These are phyloP conservation scores for Fusarium oligoseptatum DNA, from an alignment of 2,329 filamentous ascomycete genomes.

Conservation along the genomic window DNA sequence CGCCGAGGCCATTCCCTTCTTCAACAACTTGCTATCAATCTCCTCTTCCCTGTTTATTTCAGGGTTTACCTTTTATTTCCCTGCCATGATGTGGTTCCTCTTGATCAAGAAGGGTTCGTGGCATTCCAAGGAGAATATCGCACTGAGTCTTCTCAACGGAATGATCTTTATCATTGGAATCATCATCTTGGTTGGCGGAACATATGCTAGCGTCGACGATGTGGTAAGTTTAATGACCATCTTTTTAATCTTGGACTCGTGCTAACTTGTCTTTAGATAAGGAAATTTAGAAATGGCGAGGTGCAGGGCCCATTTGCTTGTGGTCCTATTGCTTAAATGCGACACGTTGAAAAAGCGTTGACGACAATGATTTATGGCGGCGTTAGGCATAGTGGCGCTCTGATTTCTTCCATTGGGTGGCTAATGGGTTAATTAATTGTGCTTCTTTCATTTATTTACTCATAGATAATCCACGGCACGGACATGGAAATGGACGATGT, in stretches of 20 bases:
- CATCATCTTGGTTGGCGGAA: not conserved
- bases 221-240: not conserved
- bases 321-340: not conserved
- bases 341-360: not conserved
- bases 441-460: not conserved
- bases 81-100: not conserved
- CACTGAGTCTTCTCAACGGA: not conserved
- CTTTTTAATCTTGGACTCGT: not conserved
- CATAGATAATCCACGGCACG: not conserved
- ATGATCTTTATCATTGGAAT: not conserved
- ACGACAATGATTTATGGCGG: not conserved
- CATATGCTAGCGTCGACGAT: not conserved
- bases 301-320: not conserved
- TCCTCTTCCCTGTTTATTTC: not conserved
- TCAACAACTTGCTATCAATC: not conserved
- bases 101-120: constrained; percentile 1
- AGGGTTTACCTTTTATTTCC: not conserved
- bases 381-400: not conserved
- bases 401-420: not conserved
- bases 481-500: not conserved
- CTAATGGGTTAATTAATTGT: not conserved
- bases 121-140: not conserved
- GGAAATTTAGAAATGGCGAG: not conserved
- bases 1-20: constrained; percentile 1
- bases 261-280: not conserved